phyloP scores from a whole-genome alignment of 441 rosid species.

The Populus hybrid region DNA sequence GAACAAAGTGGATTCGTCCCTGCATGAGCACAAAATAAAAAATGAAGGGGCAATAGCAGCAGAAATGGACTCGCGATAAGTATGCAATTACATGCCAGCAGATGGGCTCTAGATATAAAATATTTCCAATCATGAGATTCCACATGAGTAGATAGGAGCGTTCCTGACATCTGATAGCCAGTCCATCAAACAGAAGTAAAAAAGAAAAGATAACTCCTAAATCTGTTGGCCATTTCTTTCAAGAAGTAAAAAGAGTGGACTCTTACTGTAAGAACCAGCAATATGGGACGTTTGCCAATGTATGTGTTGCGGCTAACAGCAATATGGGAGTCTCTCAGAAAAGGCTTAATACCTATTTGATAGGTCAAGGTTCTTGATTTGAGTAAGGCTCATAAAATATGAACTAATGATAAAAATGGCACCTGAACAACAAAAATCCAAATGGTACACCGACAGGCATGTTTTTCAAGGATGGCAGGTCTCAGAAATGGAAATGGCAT shows the following conservation, averaged over 20 bases:
- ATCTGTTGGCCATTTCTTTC: neutral
- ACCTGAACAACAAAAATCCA: neutral
- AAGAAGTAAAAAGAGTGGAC: neutral
- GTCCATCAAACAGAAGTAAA: neutral
- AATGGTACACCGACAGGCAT: neutral
- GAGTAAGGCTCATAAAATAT: neutral
- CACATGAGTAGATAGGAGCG: neutral
- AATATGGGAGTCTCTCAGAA: neutral
- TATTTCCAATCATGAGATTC: constrained; percentile 26
- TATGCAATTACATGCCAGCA: neutral
- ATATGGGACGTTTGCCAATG: neutral
- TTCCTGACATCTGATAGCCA: neutral
- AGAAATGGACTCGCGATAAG: constrained; percentile 7
- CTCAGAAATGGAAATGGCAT: neutral
- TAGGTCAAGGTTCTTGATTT: neutral
- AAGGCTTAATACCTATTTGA: neutral
- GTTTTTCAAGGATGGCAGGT: neutral
- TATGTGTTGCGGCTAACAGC: neutral
- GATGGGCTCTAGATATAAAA: neutral
- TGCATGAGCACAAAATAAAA: neutral
- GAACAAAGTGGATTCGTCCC: neutral
- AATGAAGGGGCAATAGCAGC: neutral
- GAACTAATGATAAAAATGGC: neutral
- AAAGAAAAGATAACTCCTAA: neutral
- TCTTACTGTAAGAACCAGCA: neutral